phyloP scores from a whole-genome alignment of 345 rosid genomes.

The Cardamine chenopodiifolia region DNA sequence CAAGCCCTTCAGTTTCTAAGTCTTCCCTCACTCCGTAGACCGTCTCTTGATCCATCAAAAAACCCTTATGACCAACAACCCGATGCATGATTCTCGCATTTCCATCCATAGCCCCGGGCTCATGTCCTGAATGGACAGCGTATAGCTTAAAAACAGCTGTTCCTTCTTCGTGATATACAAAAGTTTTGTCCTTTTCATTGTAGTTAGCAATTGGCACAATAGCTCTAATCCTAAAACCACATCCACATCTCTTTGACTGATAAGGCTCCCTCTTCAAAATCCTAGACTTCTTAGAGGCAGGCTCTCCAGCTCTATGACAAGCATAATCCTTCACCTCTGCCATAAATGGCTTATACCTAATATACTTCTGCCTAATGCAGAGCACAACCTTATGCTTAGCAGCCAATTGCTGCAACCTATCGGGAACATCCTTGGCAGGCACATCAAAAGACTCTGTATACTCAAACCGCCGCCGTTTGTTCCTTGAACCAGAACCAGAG shows the following conservation, averaged over 20 bases:
- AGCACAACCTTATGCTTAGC: slow-evolving; percentile 96
- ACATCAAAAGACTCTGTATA: slow-evolving; percentile 95
- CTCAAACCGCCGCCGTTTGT: slow-evolving; percentile 85
- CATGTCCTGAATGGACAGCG: slow-evolving; percentile 98
- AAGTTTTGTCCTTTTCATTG: slow-evolving; percentile 92
- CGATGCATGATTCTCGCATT: slow-evolving; percentile 98
- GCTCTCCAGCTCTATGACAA: slow-evolving; percentile 99
- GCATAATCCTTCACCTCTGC: slow-evolving; percentile 99
- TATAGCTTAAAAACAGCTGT: slow-evolving; percentile 87
- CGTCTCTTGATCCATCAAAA: slow-evolving; percentile 74
- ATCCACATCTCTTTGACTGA: slow-evolving; percentile 94
- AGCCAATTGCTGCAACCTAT: slow-evolving; percentile 85
- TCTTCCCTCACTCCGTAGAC: slow-evolving; percentile 90
- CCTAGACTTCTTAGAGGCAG: slow-evolving; percentile 79
- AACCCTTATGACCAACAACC: slow-evolving; percentile 84
- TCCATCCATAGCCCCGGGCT: slow-evolving; percentile 95
- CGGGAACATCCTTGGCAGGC: slow-evolving; percentile 92
- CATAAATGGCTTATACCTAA: slow-evolving; percentile 96
- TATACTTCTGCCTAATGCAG: slow-evolving; percentile 97
- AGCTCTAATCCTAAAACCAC: slow-evolving; percentile 95
- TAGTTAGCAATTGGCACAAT: slow-evolving; percentile 93
- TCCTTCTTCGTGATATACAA: slow-evolving; percentile 96
- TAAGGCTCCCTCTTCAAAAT: slow-evolving; percentile 97
- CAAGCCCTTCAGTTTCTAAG: slow-evolving; percentile 65
- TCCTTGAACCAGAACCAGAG: slow-evolving; percentile 74